A percentile compares a stretch with the other conserved stretches of the same genome.
Conservation (phyloP, 2,329 filamentous ascomycete genomes). For the Ophiostoma angusticollis region DNA sequence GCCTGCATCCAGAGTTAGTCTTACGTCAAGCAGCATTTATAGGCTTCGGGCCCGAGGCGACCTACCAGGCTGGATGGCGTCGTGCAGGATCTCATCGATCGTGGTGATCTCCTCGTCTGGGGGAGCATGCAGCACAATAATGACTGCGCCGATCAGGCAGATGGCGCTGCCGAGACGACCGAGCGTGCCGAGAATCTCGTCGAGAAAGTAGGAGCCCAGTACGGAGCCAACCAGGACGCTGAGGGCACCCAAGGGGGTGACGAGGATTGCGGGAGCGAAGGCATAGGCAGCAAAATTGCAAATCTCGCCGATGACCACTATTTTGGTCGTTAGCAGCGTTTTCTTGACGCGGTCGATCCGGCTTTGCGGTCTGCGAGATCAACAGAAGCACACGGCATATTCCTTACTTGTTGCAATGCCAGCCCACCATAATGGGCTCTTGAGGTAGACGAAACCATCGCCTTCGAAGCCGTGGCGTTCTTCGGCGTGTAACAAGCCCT, state of each 20-base stretch:
- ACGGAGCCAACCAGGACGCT: slow-evolving; percentile 93
- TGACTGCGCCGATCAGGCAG: slow-evolving; percentile 88
- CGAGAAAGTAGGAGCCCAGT: slow-evolving; percentile 84
- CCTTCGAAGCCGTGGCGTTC: slow-evolving; percentile 92
- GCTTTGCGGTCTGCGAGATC: too few species aligned
- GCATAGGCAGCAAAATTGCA: slow-evolving; percentile 98
- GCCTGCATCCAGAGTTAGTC: slow-evolving; percentile 39
- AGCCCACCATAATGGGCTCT: slow-evolving; percentile 94
- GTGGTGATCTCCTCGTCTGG: slow-evolving; percentile 84
- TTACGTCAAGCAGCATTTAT: too few species aligned
- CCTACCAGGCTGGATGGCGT: slow-evolving; percentile 82
- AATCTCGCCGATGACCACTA: slow-evolving; percentile 84
- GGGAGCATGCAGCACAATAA: slow-evolving; percentile 94
- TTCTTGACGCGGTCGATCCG: too few species aligned
- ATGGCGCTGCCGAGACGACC: slow-evolving; percentile 93
- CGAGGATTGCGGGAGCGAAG: slow-evolving; percentile 95
- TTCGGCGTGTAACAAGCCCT: slow-evolving; percentile 63
- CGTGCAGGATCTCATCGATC: slow-evolving; percentile 81
- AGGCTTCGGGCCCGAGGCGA: not conserved
- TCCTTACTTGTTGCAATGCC: slow-evolving; percentile 75
- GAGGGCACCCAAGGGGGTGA: slow-evolving; percentile 85
- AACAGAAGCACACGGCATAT: not conserved
- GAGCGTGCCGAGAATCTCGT: slow-evolving; percentile 78
- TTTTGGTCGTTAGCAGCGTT: slow-evolving; percentile 8
- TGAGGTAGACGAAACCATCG: slow-evolving; percentile 87